Conservation (phyloP, 257 asterid genomes). For the Solanum ahanhuiri region DNA sequence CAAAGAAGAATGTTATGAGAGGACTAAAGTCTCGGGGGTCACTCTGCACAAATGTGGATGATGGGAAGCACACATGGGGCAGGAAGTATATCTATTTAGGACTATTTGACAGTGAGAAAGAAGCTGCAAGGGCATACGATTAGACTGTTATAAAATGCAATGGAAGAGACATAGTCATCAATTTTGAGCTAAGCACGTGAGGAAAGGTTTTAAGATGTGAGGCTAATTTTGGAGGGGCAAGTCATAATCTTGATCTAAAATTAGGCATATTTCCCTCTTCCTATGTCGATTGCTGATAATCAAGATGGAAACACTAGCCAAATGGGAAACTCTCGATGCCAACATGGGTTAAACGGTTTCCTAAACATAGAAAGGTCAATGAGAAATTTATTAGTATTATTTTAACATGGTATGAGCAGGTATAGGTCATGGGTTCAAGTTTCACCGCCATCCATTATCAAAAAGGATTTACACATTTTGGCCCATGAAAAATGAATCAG, state of each 20-base stretch:
- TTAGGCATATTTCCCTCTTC: conserved; percentile 18
- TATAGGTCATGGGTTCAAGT: not conserved
- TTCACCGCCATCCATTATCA: not conserved
- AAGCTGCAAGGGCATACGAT: conserved; percentile 88
- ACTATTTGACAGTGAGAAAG: conserved; percentile 59
- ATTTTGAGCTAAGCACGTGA: conserved; percentile 56
- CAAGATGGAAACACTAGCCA: conserved; percentile 18
- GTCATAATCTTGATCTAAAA: conserved; percentile 42
- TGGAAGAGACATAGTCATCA: conserved; percentile 83
- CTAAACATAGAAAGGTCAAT: conserved; percentile 14
- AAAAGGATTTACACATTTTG: not conserved
- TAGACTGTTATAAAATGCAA: conserved; percentile 74
- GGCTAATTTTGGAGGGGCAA: conserved; percentile 40
- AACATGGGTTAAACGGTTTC: conserved; percentile 15
- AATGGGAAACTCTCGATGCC: conserved; percentile 19
- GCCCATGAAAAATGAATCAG: not conserved
- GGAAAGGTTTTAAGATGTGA: conserved; percentile 32
- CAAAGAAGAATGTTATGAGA: not conserved
- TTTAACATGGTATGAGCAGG: not conserved
- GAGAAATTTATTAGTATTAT: not conserved
- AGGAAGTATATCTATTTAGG: not conserved
- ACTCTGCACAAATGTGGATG: not conserved
- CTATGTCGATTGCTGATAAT: not conserved
- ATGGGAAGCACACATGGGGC: not conserved
- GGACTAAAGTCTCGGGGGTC: not conserved